Evolutionary conservation across 495 filamentous ascomycete genomes (phyloP), one percentile per base, ranked within the genome.

Genomic region (Penicillium odoratum): DNA sequence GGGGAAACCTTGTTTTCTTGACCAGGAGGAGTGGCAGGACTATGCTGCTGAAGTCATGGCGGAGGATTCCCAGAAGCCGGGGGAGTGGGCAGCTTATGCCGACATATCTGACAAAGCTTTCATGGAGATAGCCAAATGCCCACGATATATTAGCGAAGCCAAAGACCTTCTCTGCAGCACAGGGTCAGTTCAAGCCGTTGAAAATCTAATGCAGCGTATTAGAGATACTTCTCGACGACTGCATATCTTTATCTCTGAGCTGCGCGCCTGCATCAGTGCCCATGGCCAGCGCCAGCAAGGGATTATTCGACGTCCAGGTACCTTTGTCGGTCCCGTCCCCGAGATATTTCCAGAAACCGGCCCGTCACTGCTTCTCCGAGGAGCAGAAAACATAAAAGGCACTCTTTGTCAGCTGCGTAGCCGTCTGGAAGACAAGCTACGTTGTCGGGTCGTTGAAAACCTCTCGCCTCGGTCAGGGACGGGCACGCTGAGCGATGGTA

Each of bases 41-140:
- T 62, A 67, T 25, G 51, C 70, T 5, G 8, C 28, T 31, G 48
- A 60, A 21, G 36, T 67, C 8, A 64, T 63, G 56, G 36, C 57
- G 5, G 72, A 73, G 18, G 69, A 73, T 43, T 52, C 66, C 4
- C 57, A 58, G 16, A 70, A 67, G 42, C 56, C 62, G 1, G 63
- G 66, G 10, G 65, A 66, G 18, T 63, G 60, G 63, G 59, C 61
- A 13, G 58, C 52, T 0, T 72, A 69, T 52, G 63, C 63, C 4
- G 53, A 63, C 15, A 59, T 62, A 30, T 63, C 57, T 5, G 69
- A 72, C 18, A 57, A 62, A 8, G 57, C 55, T 0, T 71, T 70
- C 26, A 69, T 69, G 57, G 71, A 74, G 45, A 67, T 70, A 11
- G 62, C 57, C 45, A 70, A 70, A 45, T 72, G 67, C 38, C 71